Evolutionary conservation across 2,329 filamentous ascomycete genomes (phyloP).

Genomic region (Calonectria fujianensis): DNA sequence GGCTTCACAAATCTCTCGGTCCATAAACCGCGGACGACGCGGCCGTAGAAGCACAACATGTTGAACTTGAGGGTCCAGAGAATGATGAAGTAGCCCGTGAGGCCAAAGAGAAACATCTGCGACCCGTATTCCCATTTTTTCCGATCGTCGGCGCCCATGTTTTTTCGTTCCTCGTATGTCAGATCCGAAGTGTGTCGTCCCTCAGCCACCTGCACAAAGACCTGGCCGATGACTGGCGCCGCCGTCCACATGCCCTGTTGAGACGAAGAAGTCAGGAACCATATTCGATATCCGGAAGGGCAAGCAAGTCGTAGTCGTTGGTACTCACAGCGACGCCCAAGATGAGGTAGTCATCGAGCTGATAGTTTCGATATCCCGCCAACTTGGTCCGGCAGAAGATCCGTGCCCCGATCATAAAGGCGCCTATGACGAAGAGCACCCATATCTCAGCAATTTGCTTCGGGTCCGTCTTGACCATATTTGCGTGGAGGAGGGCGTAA

Average conservation of each 20-base stretch:
- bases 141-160: conserved; percentile 51
- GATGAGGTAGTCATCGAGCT: conserved; percentile 38
- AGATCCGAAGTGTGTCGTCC: conserved; percentile 57
- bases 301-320: background rate
- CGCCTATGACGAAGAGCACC: conserved; percentile 60
- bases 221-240: conserved; percentile 48
- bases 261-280: background rate
- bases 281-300: background rate
- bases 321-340: conserved; percentile 7
- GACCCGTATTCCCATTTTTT: conserved; percentile 7
- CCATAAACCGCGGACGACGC: conserved; percentile 60
- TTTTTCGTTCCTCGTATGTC: conserved; percentile 56
- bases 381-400: conserved; percentile 58
- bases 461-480: conserved; percentile 27
- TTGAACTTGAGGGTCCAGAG: conserved; percentile 64
- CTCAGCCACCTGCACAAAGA: conserved; percentile 56
- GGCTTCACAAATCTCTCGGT: conserved; percentile 60
- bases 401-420: conserved; percentile 56
- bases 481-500: background rate
- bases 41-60: conserved; percentile 64
- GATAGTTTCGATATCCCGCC: conserved; percentile 57
- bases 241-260: conserved; percentile 48
- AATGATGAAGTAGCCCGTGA: conserved; percentile 57
- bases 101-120: conserved; percentile 13
- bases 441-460: conserved; percentile 57